Evolutionary conservation across 345 rosid genomes (phyloP).

Genomic region (Eucalyptus sp.): DNA sequence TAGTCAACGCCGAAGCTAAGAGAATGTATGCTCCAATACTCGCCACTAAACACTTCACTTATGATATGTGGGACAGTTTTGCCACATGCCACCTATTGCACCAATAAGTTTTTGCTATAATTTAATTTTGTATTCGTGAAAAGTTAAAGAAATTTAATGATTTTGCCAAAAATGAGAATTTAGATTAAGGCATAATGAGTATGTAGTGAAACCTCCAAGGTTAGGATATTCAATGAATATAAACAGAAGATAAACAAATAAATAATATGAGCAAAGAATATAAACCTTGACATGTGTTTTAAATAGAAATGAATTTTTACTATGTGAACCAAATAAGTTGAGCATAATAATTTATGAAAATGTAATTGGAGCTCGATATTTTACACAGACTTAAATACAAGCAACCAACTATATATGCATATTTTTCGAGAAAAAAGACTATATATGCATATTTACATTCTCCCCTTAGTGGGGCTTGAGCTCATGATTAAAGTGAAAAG

Average conservation of each 20-base stretch:
- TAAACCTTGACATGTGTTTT: neutral
- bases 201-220: neutral
- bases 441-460: neutral
- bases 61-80: neutral
- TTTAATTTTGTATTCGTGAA: neutral
- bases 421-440: too few relatives aligned
- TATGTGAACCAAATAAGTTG: neutral
- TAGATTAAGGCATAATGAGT: neutral
- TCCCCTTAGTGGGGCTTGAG: neutral
- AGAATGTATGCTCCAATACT: neutral
- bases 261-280: neutral
- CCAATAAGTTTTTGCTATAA: neutral
- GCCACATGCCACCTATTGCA: neutral
- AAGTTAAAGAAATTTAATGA: neutral
- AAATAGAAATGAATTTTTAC: neutral
- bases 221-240: neutral
- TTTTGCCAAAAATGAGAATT: neutral
- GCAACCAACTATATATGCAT: neutral
- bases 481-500: neutral
- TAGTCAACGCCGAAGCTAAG: neutral
- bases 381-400: neutral
- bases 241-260: neutral
- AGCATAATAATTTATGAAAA: neutral
- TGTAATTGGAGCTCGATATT: neutral
- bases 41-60: neutral